These are phyloP conservation scores for Trichoderma harzianum DNA, from an alignment of 2,329 filamentous ascomycete genomes.

Conservation along the genomic window DNA sequence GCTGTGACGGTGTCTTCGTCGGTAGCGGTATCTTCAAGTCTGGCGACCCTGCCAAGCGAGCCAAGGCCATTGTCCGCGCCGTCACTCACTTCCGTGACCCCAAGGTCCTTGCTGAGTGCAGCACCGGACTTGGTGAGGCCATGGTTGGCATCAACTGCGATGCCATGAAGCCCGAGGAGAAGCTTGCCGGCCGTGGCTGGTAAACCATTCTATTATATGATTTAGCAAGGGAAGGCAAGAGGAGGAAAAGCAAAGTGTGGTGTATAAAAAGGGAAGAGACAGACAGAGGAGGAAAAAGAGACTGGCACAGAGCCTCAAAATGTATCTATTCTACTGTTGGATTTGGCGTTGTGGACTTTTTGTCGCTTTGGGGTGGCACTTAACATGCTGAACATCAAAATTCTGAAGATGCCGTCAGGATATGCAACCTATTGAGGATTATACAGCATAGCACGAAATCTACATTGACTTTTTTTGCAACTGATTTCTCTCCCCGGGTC, in stretches of 20 bases:
- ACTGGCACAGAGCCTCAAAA: neutral
- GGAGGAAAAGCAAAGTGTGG: neutral
- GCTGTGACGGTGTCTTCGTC: conserved; percentile 96
- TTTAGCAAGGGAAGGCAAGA: neutral
- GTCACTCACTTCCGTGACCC: conserved; percentile 87
- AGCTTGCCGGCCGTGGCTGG: conserved; percentile 83
- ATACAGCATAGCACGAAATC: conserved; percentile 1
- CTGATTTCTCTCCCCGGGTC: neutral
- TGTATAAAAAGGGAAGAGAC: neutral
- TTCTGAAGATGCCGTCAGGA: neutral
- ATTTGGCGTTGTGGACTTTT: conserved; percentile 15
- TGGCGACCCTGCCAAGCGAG: conserved; percentile 83
- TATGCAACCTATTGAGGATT: neutral
- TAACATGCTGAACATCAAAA: conserved; percentile 11
- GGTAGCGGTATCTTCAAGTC: conserved; percentile 97
- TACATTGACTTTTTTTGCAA: neutral
- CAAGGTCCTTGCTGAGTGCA: conserved; percentile 81
- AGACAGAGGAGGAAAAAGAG: neutral
- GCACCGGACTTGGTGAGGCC: conserved; percentile 86
- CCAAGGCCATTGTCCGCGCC: conserved; percentile 90
- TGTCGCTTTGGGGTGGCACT: conserved; percentile 8
- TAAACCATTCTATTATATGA: conserved; percentile 38
- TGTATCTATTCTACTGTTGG: conserved; percentile 1
- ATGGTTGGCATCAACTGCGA: conserved; percentile 95
- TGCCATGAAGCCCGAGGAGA: conserved; percentile 73